Conservation (phyloP, 352 stramenopile genomes). For the Pythium scleroteichum region DNA sequence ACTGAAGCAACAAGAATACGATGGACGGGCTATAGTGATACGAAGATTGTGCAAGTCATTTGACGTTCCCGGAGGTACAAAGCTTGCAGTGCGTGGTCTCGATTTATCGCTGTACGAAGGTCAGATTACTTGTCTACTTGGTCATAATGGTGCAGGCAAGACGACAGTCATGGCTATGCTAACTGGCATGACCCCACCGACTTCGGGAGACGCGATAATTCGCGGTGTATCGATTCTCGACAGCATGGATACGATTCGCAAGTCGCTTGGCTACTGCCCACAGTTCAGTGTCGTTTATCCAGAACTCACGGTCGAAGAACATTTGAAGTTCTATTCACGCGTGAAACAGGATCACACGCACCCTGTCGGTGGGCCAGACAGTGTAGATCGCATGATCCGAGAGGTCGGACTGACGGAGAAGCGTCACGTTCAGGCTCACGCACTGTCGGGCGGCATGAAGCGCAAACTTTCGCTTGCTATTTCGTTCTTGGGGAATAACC, state of each 20-base stretch:
- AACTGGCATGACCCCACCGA: constrained; percentile 66
- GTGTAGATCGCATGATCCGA: constrained; percentile 66
- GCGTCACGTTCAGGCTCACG: constrained; percentile 41
- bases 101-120: constrained; percentile 90
- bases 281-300: constrained; percentile 97
- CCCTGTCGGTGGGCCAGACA: background rate
- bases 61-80: constrained; percentile 51
- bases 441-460: constrained; percentile 82
- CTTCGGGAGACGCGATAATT: constrained; percentile 57
- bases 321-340: constrained; percentile 92
- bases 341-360: constrained; percentile 85
- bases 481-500: constrained; percentile 69
- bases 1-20: constrained; percentile 52
- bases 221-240: constrained; percentile 51
- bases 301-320: constrained; percentile 95
- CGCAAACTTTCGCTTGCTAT: constrained; percentile 80
- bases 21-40: constrained; percentile 63
- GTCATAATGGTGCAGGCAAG: constrained; percentile 96
- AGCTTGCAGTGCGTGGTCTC: constrained; percentile 88
- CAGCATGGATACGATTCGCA: constrained; percentile 87
- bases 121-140: constrained; percentile 93
- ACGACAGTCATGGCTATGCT: constrained; percentile 84
- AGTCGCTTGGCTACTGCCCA: constrained; percentile 94
- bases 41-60: constrained; percentile 75
- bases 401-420: constrained; percentile 93